A percentile compares a stretch with the other conserved stretches of the same genome.
phyloP scores from a whole-genome alignment of 805 yeast species.

The Lachancea lanzarotensis region DNA sequence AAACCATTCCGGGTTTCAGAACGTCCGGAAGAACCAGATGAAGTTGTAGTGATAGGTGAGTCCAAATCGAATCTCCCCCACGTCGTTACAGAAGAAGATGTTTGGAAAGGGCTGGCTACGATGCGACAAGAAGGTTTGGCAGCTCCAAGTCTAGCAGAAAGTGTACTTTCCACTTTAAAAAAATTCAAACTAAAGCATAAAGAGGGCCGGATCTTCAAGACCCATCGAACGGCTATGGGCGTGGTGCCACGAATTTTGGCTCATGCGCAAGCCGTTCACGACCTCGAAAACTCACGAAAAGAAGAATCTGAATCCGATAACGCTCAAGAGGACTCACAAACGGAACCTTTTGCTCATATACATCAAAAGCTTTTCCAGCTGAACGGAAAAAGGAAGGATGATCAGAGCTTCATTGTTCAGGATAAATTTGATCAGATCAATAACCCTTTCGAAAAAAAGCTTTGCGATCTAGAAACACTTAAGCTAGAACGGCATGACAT shows the following conservation, averaged over 20 bases:
- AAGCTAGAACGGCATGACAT: slow-evolving; percentile 15
- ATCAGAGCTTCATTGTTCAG: slow-evolving; percentile 11
- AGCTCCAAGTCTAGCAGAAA: slow-evolving; percentile 18
- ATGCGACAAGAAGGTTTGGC: slow-evolving; percentile 14
- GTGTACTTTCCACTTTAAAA: slow-evolving; percentile 14
- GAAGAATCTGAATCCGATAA: too few species aligned
- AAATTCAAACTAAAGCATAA: slow-evolving; percentile 21
- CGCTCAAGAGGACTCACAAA: background rate
- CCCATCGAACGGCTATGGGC: slow-evolving; percentile 11
- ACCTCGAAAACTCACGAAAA: background rate
- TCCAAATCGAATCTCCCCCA: slow-evolving; percentile 14
- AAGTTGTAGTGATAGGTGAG: slow-evolving; percentile 1
- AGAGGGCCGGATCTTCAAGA: slow-evolving; percentile 24
- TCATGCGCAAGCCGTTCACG: slow-evolving; percentile 1
- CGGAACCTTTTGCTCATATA: slow-evolving; percentile 1
- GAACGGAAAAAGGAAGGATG: slow-evolving; percentile 1
- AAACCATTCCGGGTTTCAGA: background rate
- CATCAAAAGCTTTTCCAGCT: slow-evolving; percentile 13
- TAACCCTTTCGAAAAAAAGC: slow-evolving; percentile 18
- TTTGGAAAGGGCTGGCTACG: slow-evolving; percentile 6
- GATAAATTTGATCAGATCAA: slow-evolving; percentile 18
- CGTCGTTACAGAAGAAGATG: slow-evolving; percentile 16
- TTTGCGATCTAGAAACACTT: slow-evolving; percentile 23
- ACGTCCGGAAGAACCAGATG: background rate
- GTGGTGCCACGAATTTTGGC: slow-evolving; percentile 5